Evolutionary conservation across 2,329 filamentous ascomycete genomes (phyloP), one percentile per base, ranked within the genome.

Genomic region (Xylariomycetidae sp.): DNA sequence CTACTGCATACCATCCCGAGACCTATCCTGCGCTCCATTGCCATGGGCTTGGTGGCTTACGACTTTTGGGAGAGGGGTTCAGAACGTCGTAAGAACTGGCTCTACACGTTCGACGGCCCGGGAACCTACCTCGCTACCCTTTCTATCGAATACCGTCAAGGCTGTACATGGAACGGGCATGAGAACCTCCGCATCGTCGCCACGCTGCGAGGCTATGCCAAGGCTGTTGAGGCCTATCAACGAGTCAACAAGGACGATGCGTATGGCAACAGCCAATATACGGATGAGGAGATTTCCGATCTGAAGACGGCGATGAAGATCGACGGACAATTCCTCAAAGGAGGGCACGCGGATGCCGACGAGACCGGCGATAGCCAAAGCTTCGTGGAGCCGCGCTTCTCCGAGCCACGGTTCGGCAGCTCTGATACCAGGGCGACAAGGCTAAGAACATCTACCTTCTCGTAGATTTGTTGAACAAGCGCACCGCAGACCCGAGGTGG

Each of bases 21-120:
- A 9, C 25, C 24, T 12, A 33, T 39, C 20, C 17, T 39, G 14
- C 28, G 37, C 12, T 39, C 33, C 12, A 39, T 36, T 5, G 34
- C 35, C 4, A 39, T 39, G 37, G 29, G 34, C 1, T 36, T 36
- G 33, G 24, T 36, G 9, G 29, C 25, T 10, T 19, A 32, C 23
- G 34, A 40, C 17, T 40, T 40, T 27, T 34, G 27, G 25, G 25
- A 40, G 13, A 33, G 20, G 10, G 26, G 20, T 8, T 33, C 34
- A 10, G 25, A 25, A 3, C 31, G 31, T 7, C 34, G 31, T 13
- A 31, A 26, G 6, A 14, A 33, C 2, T 23, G 16, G 29, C 18
- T 37, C 18, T 40, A 40, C 24, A 30, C 36, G 5, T 25, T 3
- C 4, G 34, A 40, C 12, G 38, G 38, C 5, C 32, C 38, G 2